Evolutionary conservation across 495 filamentous ascomycete genomes (phyloP).

Genomic region (Annulohypoxylon bovei): DNA sequence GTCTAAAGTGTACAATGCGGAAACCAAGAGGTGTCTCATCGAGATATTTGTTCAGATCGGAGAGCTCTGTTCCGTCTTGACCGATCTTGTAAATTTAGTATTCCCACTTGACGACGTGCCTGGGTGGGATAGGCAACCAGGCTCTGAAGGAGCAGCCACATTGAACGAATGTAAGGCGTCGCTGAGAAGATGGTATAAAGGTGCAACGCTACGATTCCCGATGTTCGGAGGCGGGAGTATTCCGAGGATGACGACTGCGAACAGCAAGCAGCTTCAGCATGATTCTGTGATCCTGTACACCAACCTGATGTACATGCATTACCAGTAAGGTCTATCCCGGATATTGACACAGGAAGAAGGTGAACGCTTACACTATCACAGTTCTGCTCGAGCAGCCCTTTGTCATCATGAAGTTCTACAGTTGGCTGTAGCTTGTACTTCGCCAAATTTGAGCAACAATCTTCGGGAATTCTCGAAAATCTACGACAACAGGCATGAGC

Average conservation of each 20-base stretch:
- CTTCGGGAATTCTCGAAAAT: conserved; percentile 44
- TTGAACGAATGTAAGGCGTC: conserved; percentile 44
- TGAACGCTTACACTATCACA: conserved; percentile 25
- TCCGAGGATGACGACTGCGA: conserved; percentile 31
- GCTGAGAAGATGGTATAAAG: conserved; percentile 47
- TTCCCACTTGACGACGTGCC: conserved; percentile 52
- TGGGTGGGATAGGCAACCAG: conserved; percentile 44
- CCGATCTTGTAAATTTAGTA: conserved; percentile 55
- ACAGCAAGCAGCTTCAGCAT: conserved; percentile 38
- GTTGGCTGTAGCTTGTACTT: conserved; percentile 40
- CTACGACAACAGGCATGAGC: conserved; percentile 48
- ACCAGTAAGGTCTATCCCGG: conserved; percentile 51
- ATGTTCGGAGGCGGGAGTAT: conserved; percentile 41
- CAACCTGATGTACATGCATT: conserved; percentile 62
- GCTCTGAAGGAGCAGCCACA: conserved; percentile 29
- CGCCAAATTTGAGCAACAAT: conserved; percentile 35
- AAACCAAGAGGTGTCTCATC: conserved; percentile 54
- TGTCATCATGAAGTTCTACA: conserved; percentile 50
- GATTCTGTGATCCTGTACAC: conserved; percentile 54
- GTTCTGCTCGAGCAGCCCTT: conserved; percentile 47
- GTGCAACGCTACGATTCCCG: conserved; percentile 44
- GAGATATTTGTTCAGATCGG: conserved; percentile 58
- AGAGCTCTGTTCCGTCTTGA: conserved; percentile 57
- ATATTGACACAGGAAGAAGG: background rate
- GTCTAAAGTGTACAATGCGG: conserved; percentile 55